These are phyloP conservation scores for Cyclanthera cordifolia DNA, from an alignment of 306 rosid species.

Conservation along the genomic window DNA sequence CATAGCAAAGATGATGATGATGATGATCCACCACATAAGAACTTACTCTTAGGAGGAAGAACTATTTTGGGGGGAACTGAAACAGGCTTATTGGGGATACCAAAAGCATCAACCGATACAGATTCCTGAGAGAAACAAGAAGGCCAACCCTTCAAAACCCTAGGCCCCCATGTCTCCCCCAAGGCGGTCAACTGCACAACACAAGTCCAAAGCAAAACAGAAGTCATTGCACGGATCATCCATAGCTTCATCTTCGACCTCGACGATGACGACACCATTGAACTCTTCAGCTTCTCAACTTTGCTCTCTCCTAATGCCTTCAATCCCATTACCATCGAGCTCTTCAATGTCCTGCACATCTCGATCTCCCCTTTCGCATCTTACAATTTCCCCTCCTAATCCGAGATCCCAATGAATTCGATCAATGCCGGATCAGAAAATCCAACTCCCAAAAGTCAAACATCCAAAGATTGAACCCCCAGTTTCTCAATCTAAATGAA, in stretches of 20 bases:
- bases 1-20: too few species aligned
- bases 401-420: constrained; percentile 16
- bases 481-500: background rate
- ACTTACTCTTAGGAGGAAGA: constrained; percentile 95
- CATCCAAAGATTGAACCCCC: constrained; percentile 22
- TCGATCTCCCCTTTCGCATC: constrained; percentile 18
- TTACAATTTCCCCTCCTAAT: constrained; percentile 1
- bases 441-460: constrained; percentile 3
- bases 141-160: constrained; percentile 98
- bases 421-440: constrained; percentile 33
- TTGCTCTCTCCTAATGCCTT: constrained; percentile 44
- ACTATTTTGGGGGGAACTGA: constrained; percentile 32
- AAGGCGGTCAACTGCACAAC: constrained; percentile 76
- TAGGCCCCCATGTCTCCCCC: constrained; percentile 91
- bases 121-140: constrained; percentile 74
- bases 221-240: constrained; percentile 82
- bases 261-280: constrained; percentile 28
- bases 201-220: constrained; percentile 87
- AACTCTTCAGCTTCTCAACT: constrained; percentile 40
- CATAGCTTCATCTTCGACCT: constrained; percentile 79
- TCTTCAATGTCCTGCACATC: constrained; percentile 31
- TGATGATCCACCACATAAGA: background rate
- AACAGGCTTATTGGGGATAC: constrained; percentile 26
- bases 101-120: constrained; percentile 25
- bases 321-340: constrained; percentile 45